Evolutionary conservation across 306 rosid species (phyloP).

Genomic region (Prunus davidiana): DNA sequence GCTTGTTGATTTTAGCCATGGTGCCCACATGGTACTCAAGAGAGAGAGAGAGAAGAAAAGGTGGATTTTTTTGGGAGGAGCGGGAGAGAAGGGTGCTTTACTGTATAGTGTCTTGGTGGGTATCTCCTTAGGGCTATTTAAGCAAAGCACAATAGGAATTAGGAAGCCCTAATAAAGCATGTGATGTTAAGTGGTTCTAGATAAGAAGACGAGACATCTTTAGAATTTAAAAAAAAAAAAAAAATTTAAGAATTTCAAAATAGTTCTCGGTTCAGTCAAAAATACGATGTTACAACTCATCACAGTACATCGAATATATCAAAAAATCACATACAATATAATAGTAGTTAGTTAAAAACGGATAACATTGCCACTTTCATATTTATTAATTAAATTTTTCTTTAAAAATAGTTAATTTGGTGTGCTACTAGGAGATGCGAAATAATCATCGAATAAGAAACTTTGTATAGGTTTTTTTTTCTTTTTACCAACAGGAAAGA

Average conservation of each 20-base stretch:
- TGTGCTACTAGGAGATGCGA: no score
- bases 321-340: neutral
- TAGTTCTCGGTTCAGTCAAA: accelerated
- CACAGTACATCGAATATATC: neutral
- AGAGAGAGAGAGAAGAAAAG: neutral
- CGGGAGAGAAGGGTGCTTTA: neutral
- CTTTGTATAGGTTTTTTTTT: no score
- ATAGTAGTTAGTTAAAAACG: neutral
- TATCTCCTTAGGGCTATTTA: neutral
- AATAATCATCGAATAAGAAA: no score
- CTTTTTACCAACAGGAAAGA: no score
- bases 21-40: conserved; percentile 57
- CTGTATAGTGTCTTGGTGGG: neutral
- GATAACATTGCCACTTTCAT: no score
- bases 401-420: no score
- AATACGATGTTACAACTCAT: neutral
- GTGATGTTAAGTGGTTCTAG: neutral
- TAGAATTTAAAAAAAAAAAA: neutral
- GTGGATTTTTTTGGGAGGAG: neutral
- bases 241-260: neutral
- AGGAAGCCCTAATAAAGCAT: neutral
- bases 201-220: neutral
- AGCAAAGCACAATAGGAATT: neutral
- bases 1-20: conserved; percentile 59
- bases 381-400: no score